Evolutionary conservation across 208 protist genomes (phyloP).

Genomic region (Naegleria lovaniensis): DNA sequence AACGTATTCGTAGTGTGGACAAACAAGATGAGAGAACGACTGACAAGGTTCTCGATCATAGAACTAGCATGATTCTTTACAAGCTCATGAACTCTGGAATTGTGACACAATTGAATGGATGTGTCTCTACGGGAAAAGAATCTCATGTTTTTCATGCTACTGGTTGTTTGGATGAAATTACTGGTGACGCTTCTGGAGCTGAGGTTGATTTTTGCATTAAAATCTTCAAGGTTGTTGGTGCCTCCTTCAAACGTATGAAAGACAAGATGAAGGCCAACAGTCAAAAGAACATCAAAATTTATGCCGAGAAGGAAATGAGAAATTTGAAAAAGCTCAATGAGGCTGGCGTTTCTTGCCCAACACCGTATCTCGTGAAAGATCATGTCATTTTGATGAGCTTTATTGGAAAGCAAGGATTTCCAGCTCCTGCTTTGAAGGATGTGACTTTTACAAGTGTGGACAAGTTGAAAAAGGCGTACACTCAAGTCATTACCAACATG

Average conservation of each 20-base stretch:
- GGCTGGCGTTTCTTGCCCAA: not conserved
- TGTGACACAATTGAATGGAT: not conserved
- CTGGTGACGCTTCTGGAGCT: not conserved
- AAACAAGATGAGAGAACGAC: not conserved
- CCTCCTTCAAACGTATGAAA: not conserved
- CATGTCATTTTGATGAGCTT: not conserved
- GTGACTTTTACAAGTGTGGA: constrained; percentile 42
- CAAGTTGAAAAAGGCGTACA: constrained; percentile 50
- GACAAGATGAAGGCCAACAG: not conserved
- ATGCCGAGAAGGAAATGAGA: constrained; percentile 7
- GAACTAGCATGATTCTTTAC: not conserved
- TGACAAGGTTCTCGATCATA: constrained; percentile 2
- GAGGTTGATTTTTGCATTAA: not conserved
- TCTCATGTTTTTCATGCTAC: not conserved
- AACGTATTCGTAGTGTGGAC: not conserved
- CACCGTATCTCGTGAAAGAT: not conserved
- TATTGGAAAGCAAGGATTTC: not conserved
- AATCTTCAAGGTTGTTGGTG: not conserved
- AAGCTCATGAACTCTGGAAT: not conserved
- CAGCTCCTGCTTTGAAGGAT: not conserved
- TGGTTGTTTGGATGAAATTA: not conserved
- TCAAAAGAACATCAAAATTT: not conserved
- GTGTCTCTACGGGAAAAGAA: not conserved
- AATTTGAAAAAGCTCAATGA: not conserved
- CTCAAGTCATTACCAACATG: constrained; percentile 82